Conservation (phyloP, 2,329 filamentous ascomycete species). For the Rhynchosporium secalis region DNA sequence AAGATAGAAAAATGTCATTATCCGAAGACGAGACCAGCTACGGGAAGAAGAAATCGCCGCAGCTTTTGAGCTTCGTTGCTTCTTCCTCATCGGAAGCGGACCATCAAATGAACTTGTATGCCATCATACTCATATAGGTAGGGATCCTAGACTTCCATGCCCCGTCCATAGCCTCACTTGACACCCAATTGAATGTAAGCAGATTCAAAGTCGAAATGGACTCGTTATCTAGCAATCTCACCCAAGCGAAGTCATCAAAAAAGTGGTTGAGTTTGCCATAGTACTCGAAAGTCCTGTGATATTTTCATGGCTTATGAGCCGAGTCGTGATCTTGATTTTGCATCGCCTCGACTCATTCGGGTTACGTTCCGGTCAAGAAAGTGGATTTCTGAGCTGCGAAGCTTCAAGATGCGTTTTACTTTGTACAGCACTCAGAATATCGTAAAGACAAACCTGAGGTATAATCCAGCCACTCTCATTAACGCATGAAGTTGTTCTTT, state of each 20-base stretch:
- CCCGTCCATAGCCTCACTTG: not conserved
- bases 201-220: no score
- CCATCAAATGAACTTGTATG: no score
- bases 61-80: not conserved
- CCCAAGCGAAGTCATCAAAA: no score
- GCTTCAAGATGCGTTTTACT: not conserved
- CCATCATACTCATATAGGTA: no score
- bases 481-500: slow-evolving; percentile 8
- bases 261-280: no score
- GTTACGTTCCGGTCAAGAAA: slow-evolving; percentile 1
- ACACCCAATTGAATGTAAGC: no score
- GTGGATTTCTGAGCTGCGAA: slow-evolving; percentile 2
- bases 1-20: not conserved
- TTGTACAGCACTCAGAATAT: not conserved
- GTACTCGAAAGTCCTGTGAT: no score
- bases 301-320: no score
- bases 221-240: no score
- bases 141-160: not conserved
- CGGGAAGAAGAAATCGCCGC: not conserved
- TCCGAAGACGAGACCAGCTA: not conserved
- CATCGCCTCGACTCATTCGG: not conserved
- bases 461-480: not conserved
- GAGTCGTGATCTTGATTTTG: no score
- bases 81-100: not conserved
- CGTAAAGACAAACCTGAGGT: not conserved